Percentiles rank a stretch among this genome's conserved stretches.
These are phyloP conservation scores for Pseudevernia furfuracea DNA, from an alignment of 495 filamentous ascomycete species.

Conservation along the genomic window DNA sequence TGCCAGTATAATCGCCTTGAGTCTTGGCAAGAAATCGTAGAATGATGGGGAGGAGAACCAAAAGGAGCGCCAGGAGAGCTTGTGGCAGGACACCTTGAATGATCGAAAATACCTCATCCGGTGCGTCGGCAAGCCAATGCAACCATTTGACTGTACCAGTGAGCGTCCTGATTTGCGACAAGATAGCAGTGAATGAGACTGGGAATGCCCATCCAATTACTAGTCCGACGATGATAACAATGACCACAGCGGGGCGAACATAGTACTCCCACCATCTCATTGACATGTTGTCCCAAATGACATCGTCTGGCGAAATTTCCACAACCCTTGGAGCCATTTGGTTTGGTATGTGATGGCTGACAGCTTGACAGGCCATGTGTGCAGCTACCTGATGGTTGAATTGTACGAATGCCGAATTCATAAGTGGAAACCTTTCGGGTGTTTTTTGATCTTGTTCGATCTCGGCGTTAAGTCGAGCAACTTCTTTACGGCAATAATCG, in stretches of 20 bases:
- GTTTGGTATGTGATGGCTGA: constrained; percentile 85
- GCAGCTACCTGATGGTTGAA: constrained; percentile 97
- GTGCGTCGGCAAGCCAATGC: constrained; percentile 55
- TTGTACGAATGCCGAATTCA: constrained; percentile 98
- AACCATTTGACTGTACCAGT: constrained; percentile 59
- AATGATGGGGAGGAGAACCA: constrained; percentile 72
- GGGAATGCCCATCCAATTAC: constrained; percentile 88
- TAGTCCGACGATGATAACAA: constrained; percentile 62
- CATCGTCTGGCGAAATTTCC: constrained; percentile 88
- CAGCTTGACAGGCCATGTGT: constrained; percentile 93
- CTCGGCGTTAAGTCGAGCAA: constrained; percentile 84
- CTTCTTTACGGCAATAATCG: constrained; percentile 78
- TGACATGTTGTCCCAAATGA: constrained; percentile 97
- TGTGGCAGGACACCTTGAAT: constrained; percentile 85
- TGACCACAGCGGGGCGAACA: constrained; percentile 59
- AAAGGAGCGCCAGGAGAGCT: constrained; percentile 65
- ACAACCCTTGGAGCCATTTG: constrained; percentile 90
- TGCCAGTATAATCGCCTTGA: constrained; percentile 78
- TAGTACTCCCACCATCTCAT: constrained; percentile 93
- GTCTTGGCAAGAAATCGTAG: constrained; percentile 65
- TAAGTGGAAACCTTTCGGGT: constrained; percentile 80
- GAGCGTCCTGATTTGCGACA: constrained; percentile 68
- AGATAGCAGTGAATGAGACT: constrained; percentile 74
- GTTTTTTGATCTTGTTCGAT: constrained; percentile 86
- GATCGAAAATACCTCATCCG: constrained; percentile 58